Conservation (phyloP, 495 filamentous ascomycete species). For the Daldinia grandis region DNA sequence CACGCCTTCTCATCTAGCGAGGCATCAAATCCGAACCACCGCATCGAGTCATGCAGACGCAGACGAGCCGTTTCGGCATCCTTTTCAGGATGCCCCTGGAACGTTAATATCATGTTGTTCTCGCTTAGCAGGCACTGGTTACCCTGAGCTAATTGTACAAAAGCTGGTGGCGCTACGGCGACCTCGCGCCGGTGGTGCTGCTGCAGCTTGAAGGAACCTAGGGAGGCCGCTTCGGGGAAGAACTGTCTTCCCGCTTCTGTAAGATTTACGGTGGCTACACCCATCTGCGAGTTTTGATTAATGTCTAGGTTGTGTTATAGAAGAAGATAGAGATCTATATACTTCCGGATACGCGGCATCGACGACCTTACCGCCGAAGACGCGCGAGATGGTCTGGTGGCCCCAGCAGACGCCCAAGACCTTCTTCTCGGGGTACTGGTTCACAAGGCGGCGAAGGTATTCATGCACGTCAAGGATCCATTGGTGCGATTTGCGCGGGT, state of each 20-base stretch:
- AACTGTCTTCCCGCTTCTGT: conserved; percentile 50
- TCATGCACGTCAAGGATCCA: conserved; percentile 57
- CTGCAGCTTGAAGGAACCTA: conserved; percentile 45
- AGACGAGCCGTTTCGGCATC: conserved; percentile 52
- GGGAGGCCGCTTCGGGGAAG: conserved; percentile 41
- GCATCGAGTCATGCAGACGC: conserved; percentile 48
- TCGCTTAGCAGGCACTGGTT: conserved; percentile 54
- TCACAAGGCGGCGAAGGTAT: conserved; percentile 52
- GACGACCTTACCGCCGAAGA: conserved; percentile 54
- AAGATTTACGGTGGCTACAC: conserved; percentile 50
- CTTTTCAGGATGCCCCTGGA: conserved; percentile 62
- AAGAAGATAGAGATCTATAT: background rate
- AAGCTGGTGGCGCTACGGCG: conserved; percentile 43
- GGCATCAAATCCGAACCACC: conserved; percentile 53
- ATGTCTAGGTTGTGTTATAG: background rate
- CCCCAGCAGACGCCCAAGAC: conserved; percentile 59
- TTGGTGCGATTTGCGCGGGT: conserved; percentile 52
- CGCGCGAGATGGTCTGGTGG: conserved; percentile 54
- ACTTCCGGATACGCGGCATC: conserved; percentile 54
- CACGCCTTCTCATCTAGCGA: conserved; percentile 37
- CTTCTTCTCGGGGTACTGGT: conserved; percentile 51
- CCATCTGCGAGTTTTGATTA: conserved; percentile 43
- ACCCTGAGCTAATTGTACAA: conserved; percentile 48
- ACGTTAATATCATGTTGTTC: conserved; percentile 54
- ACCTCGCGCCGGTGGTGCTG: conserved; percentile 58